Base-by-base conservation (phyloP, 179 eudicot genomes). In the Heliamphora pulchella region DNA sequence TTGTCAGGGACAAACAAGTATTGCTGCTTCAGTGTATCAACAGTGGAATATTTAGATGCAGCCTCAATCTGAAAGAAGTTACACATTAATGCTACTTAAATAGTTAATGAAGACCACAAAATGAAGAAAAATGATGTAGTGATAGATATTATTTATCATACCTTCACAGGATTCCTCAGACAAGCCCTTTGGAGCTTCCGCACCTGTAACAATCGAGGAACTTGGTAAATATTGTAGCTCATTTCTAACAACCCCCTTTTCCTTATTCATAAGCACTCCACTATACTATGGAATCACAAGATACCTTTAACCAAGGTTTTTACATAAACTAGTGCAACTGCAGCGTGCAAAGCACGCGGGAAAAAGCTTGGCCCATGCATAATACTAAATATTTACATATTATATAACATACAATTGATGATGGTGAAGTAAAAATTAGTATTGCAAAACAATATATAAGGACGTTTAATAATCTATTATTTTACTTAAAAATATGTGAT, bases 111-210 rank as follows among this genome's bases (percentile, higher is more conserved):
- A 71, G 48, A 64, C n/a, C n/a, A n/a, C n/a, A n/a, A 77, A 39
- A 15, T 4, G n/a, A 62, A 5, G 5, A 3, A 17, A 18, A 53
- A 46, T 41, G 68, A 43, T 75, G 78, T n/a, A n/a, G n/a, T n/a
- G n/a, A n/a, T n/a, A n/a, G n/a, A n/a, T n/a, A n/a, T n/a, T 7
- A 39, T 61, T 71, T 54, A 64, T 61, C 85, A 75, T 74, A 91
- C 98, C 93, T 89, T 90, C 78, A 91, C 98, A 69, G 98, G 97
- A 82, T 91, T 90, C 85, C 88, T 92, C 67, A 95, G 81, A 81
- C 97, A 91, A 75, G 98, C 97, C 83, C 93, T 87, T 82, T 95
- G 92, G 67, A 95, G 97, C 88, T 95, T 95, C 77, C 88, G 76
- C 80, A 93, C 98, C 98, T 95, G 91, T 82, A 82, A 41, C 17